Conservation (phyloP, 2,329 filamentous ascomycete genomes). For the Trichoderma lentiforme region DNA sequence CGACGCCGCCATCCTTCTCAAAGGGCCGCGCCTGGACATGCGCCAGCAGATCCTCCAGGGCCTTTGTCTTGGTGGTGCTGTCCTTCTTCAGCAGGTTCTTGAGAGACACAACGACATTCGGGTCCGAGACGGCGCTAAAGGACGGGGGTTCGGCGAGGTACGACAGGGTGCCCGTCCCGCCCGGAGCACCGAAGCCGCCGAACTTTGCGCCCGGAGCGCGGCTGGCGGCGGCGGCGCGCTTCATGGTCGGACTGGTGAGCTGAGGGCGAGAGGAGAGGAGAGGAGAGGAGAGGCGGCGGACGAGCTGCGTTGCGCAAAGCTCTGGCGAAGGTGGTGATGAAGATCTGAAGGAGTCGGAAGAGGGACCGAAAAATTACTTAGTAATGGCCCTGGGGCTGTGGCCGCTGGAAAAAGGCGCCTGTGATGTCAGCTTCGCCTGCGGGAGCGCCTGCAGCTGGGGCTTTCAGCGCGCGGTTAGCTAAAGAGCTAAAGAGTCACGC, state of each 20-base stretch:
- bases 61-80: slow-evolving; percentile 85
- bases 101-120: slow-evolving; percentile 82
- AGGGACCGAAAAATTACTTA: slow-evolving; percentile 13
- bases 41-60: slow-evolving; percentile 76
- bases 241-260: slow-evolving; percentile 24
- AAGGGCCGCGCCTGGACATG: slow-evolving; percentile 55
- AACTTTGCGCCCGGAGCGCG: slow-evolving; percentile 27
- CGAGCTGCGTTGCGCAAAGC: background rate
- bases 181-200: slow-evolving; percentile 37
- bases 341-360: background rate
- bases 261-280: background rate
- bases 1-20: slow-evolving; percentile 59
- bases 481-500: slow-evolving; percentile 8
- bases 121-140: slow-evolving; percentile 70
- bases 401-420: background rate
- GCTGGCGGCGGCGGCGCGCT: slow-evolving; percentile 25
- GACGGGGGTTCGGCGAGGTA: slow-evolving; percentile 86
- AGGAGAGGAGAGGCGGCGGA: background rate
- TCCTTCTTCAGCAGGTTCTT: slow-evolving; percentile 94
- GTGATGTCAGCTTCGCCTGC: slow-evolving; percentile 13
- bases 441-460: background rate
- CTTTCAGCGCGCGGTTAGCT: background rate
- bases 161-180: slow-evolving; percentile 59
- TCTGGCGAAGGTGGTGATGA: background rate
- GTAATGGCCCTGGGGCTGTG: background rate